A percentile compares a stretch with the other conserved stretches of the same genome.
Evolutionary conservation across 176 grass and related monocot genomes (phyloP).

Genomic region (Otatea glauca): DNA sequence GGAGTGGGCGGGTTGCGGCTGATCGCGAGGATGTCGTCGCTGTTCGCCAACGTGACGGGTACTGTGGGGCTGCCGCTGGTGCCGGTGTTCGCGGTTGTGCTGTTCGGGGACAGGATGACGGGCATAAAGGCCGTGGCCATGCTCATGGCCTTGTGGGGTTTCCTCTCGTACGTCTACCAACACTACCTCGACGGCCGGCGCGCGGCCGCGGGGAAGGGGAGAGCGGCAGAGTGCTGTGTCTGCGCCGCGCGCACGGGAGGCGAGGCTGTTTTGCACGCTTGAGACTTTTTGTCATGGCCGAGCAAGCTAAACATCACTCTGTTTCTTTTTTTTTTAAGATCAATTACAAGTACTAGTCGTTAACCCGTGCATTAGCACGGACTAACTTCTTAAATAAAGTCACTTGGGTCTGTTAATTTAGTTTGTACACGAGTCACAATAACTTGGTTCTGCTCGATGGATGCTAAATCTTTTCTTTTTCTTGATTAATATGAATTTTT

Average conservation of each 20-base stretch:
- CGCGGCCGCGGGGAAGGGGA: not conserved
- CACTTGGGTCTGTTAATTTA: too few relatives aligned
- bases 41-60: conserved; percentile 84
- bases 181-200: conserved; percentile 63
- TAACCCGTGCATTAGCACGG: too few relatives aligned
- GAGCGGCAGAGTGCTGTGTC: conserved; percentile 17
- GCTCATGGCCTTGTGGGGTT: conserved; percentile 87
- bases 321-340: too few relatives aligned
- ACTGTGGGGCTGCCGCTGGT: conserved; percentile 70
- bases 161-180: conserved; percentile 85
- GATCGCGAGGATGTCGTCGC: conserved; percentile 58
- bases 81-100: conserved; percentile 70
- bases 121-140: conserved; percentile 71
- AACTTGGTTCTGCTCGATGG: too few relatives aligned
- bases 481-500: too few relatives aligned
- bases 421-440: too few relatives aligned
- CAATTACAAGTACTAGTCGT: too few relatives aligned
- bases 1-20: conserved; percentile 52
- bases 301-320: not conserved
- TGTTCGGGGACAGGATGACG: conserved; percentile 80
- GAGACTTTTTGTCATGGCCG: not conserved
- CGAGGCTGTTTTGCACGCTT: not conserved
- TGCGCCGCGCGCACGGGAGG: conserved; percentile 7
- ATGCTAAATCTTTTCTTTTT: too few relatives aligned
- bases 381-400: too few relatives aligned